These are phyloP conservation scores for Ophiostoma sp. DNA, from an alignment of 2,329 filamentous ascomycete species.

Conservation along the genomic window DNA sequence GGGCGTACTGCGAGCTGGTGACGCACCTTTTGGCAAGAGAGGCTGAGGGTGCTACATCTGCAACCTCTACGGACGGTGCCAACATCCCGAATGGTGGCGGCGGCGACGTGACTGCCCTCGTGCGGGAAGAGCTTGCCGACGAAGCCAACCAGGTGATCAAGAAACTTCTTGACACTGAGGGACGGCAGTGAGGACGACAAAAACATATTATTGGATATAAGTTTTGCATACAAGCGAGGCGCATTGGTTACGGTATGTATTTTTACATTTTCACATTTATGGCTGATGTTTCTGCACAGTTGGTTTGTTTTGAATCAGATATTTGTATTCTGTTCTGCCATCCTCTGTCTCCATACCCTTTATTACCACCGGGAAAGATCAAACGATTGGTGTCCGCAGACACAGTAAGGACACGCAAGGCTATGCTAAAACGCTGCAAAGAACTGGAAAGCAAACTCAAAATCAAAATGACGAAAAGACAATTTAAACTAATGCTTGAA, in stretches of 20 bases:
- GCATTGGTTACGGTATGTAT: not conserved
- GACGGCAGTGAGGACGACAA: constrained; percentile 21
- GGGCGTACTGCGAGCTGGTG: constrained; percentile 62
- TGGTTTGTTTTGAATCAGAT: not conserved
- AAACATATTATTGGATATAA: not conserved
- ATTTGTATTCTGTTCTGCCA: not conserved
- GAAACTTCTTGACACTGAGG: constrained; percentile 50
- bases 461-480: not conserved
- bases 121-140: constrained; percentile 48
- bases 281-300: not conserved
- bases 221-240: not conserved
- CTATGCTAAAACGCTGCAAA: constrained; percentile 13
- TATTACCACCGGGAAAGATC: not conserved
- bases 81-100: not conserved
- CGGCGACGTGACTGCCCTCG: constrained; percentile 39
- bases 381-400: not conserved
- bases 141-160: constrained; percentile 55
- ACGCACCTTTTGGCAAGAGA: constrained; percentile 47
- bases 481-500: constrained; percentile 43
- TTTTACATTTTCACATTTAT: no score
- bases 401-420: not conserved
- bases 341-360: not conserved
- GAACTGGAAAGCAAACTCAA: not conserved
- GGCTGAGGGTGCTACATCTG: constrained; percentile 32
- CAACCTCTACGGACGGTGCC: no score